Percentiles rank a stretch among this genome's conserved stretches.
phyloP scores from a whole-genome alignment of 2,329 filamentous ascomycete genomes.

The Pyrenochaeta sp. region DNA sequence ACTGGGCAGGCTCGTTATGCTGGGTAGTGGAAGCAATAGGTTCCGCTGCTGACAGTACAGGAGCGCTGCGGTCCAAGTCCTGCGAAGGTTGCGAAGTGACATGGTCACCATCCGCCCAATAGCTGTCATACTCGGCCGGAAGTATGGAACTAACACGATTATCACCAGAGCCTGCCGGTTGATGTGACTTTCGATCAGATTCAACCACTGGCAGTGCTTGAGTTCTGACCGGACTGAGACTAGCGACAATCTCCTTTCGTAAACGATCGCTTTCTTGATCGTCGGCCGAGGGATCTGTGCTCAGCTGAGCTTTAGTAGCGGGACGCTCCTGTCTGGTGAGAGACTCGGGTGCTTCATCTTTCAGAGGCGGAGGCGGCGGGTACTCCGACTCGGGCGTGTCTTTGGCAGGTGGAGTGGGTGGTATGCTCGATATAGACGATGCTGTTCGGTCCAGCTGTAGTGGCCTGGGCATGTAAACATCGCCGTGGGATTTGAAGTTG shows the following conservation, averaged over 20 bases:
- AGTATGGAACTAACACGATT: conserved; percentile 70
- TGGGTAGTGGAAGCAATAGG: conserved; percentile 15
- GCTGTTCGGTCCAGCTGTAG: conserved; percentile 49
- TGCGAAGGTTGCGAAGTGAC: conserved; percentile 41
- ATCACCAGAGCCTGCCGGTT: conserved; percentile 24
- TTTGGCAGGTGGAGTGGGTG: conserved; percentile 59
- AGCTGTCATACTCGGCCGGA: conserved; percentile 72
- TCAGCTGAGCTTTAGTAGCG: conserved; percentile 47
- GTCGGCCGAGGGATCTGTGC: conserved; percentile 62
- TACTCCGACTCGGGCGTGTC: conserved; percentile 48
- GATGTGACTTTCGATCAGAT: conserved; percentile 35
- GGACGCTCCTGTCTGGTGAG: conserved; percentile 30
- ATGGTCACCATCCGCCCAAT: conserved; percentile 65
- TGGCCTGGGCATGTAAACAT: conserved; percentile 49
- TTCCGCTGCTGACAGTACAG: conserved; percentile 19
- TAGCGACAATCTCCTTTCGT: conserved; percentile 77
- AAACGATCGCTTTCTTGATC: conserved; percentile 76
- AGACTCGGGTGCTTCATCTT: conserved; percentile 47
- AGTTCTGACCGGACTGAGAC: conserved; percentile 58
- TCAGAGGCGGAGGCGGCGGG: conserved; percentile 37
- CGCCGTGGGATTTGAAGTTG: conserved; percentile 29
- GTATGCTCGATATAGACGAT: conserved; percentile 46
- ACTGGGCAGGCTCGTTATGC: conserved; percentile 20
- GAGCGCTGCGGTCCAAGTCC: conserved; percentile 29
- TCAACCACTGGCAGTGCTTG: conserved; percentile 25